A percentile compares a stretch with the other conserved stretches of the same genome.
phyloP scores from a whole-genome alignment of 1,139 yeast genomes.

The Lodderomyces pseudojiufengensis region DNA sequence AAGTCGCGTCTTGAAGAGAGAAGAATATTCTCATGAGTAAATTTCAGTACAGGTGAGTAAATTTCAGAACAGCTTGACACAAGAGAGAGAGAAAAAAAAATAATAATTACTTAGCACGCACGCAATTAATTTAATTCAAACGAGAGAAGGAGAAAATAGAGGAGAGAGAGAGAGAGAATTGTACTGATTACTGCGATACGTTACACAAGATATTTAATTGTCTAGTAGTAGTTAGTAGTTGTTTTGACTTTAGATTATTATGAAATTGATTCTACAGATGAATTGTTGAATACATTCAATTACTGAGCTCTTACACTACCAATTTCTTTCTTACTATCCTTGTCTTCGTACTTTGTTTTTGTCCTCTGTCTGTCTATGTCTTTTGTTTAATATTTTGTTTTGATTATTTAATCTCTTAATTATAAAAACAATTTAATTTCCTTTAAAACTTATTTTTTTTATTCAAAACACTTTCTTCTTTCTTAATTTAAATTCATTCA shows the following conservation, averaged over 20 bases:
- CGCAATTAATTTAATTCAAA: too few species aligned
- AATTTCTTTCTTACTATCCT: too few species aligned
- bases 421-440: constrained; percentile 1
- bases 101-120: too few species aligned
- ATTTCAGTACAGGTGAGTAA: constrained; percentile 3
- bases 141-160: neutral
- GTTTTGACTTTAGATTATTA: too few species aligned
- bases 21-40: too few species aligned
- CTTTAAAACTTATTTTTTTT: constrained; percentile 1
- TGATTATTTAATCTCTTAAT: constrained; percentile 1
- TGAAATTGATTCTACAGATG: too few species aligned
- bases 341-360: too few species aligned
- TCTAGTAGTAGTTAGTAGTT: too few species aligned
- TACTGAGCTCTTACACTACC: too few species aligned
- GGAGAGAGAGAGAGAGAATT: neutral
- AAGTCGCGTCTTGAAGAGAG: too few species aligned
- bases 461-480: constrained; percentile 4
- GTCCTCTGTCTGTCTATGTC: constrained; percentile 1
- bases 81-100: neutral
- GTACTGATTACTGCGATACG: neutral
- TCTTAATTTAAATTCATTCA: constrained; percentile 8
- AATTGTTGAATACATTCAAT: too few species aligned
- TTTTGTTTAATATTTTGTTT: neutral
- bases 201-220: too few species aligned
- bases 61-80: neutral